These are phyloP conservation scores for Plectosphaerella plurivora DNA, from an alignment of 2,329 filamentous ascomycete species.

Conservation along the genomic window DNA sequence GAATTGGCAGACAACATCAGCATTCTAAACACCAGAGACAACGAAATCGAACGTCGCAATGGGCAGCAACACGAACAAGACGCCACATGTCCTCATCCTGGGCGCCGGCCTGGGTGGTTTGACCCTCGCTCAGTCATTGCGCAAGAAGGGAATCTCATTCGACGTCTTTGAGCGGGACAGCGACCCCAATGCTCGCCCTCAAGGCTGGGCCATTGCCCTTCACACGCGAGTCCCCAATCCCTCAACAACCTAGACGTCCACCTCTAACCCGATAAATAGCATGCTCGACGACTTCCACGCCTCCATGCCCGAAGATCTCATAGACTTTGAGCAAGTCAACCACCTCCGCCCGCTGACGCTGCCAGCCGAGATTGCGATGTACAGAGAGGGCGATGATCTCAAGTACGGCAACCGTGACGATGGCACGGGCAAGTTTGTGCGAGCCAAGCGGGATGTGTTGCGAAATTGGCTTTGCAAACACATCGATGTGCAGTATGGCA, in stretches of 20 bases:
- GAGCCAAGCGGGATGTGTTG: conserved; percentile 21
- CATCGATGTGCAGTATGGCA: conserved; percentile 32
- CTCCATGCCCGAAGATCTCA: no score
- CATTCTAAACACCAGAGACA: no score
- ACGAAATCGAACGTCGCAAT: no score
- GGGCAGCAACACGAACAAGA: background rate
- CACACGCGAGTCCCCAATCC: conserved; percentile 15
- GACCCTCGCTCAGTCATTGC: conserved; percentile 32
- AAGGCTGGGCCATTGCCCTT: conserved; percentile 26
- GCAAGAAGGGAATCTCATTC: conserved; percentile 24
- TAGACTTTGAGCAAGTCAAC: no score
- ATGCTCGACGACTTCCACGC: conserved; percentile 13
- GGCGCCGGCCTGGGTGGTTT: conserved; percentile 37
- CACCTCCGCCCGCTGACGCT: conserved; percentile 16
- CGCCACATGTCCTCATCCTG: conserved; percentile 29
- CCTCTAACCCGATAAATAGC: background rate
- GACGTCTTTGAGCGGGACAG: conserved; percentile 28
- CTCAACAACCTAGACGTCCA: background rate
- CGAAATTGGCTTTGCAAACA: conserved; percentile 12
- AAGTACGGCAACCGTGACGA: conserved; percentile 12
- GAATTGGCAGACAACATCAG: no score
- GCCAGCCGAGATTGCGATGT: conserved; percentile 16
- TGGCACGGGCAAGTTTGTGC: conserved; percentile 23
- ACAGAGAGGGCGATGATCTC: conserved; percentile 1
- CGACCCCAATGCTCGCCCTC: conserved; percentile 20